Base-by-base conservation (phyloP, 768 basidiomycete species). In the Infundibulicybe gibba region DNA sequence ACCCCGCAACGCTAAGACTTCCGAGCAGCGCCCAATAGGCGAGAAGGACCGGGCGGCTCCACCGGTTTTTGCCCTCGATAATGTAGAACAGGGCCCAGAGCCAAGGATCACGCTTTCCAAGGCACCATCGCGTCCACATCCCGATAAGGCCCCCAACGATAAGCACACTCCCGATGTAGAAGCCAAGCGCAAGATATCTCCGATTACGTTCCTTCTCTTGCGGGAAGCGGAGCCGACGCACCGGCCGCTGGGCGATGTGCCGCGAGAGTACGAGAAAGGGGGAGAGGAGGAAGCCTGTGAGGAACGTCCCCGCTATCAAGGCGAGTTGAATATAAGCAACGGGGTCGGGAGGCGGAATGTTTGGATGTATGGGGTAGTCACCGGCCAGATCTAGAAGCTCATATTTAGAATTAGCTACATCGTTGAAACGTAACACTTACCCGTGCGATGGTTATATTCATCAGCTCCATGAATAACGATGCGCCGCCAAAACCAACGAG, bases 271-370 rank as follows among this genome's bases (percentile, higher is more conserved):
- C 85, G 14, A 99, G 85, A 35, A 98, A 72, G 0, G 97, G 97
- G 0, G 92, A 92, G n/a, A 99, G 78, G 6, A 97, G 69, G 66
- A 97, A 92, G 12, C 97, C 97, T n/a, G 85, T 85, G 30, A 98
- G 70, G 48, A 98, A 79, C 0, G 93, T 87, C 17, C 97, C 97
- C 3, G 88, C 90, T 40, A 99, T 87, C 40, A 98, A 76, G 2
- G 97, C 91, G 35, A 94, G 75, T 60, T 98, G 97, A 92, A 94
- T 34, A 87, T 80, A 42, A 98, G 77, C 14, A 98, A 75, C 10
- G 97, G 95, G 2, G 90, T 95, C 9, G 97, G 94, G 5, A 94
- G 72, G 34, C 95, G 87, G 60, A 89, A 97, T 0, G 95, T 95
- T 61, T 89, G 87, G 68, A 95, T 87, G 63, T 83, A 93, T 0